Percentiles rank a stretch among this genome's conserved stretches.
Conservation (phyloP, 768 basidiomycete genomes). For the Amanita subjunquillea region DNA sequence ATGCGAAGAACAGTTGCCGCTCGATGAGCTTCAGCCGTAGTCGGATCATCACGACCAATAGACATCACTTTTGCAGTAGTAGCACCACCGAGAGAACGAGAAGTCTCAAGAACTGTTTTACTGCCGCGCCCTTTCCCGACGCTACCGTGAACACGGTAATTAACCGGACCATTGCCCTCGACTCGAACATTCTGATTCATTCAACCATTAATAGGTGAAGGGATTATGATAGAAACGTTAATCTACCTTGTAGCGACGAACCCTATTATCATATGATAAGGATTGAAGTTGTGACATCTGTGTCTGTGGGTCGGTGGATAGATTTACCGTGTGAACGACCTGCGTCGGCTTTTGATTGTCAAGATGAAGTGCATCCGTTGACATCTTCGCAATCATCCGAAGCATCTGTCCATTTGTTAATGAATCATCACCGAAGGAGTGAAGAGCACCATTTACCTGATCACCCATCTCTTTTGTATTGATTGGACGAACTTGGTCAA, state of each 20-base stretch:
- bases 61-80: constrained; percentile 32
- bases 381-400: constrained; percentile 32
- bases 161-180: constrained; percentile 14
- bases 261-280: constrained; percentile 25
- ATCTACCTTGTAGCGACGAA: constrained; percentile 28
- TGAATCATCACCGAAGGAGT: not conserved
- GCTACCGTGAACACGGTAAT: constrained; percentile 30
- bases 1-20: constrained; percentile 29
- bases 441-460: constrained; percentile 16
- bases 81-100: constrained; percentile 15
- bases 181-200: constrained; percentile 19
- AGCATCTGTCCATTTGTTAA: constrained; percentile 20
- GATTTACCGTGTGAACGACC: constrained; percentile 23
- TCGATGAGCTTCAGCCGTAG: constrained; percentile 43
- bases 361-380: constrained; percentile 33
- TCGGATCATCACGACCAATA: constrained; percentile 45
- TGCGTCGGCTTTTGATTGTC: constrained; percentile 35
- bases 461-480: constrained; percentile 28
- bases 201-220: not conserved
- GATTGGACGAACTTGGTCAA: constrained; percentile 32
- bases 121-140: constrained; percentile 34
- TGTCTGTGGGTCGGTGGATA: not conserved
- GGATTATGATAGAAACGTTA: not conserved
- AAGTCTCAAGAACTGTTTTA: constrained; percentile 16
- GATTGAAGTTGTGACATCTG: constrained; percentile 20